Percentiles rank a stretch among this genome's conserved stretches.
phyloP scores from a whole-genome alignment of 257 asterid genomes.

The Mitragyna speciosa region DNA sequence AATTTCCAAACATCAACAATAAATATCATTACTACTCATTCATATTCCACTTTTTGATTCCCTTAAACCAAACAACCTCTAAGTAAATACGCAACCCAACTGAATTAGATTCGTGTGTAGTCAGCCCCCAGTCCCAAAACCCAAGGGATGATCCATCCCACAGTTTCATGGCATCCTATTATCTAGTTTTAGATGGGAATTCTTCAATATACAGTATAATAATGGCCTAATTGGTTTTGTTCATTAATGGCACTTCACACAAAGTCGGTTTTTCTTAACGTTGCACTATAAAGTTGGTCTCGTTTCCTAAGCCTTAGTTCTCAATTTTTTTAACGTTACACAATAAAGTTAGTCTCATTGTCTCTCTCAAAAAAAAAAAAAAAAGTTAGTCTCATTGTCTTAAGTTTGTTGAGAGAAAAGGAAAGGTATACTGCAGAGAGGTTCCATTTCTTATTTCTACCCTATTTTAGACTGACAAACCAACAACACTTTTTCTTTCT shows the following conservation, averaged over 20 bases:
- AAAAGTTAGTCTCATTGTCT: neutral
- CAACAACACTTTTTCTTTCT: slow-evolving; percentile 1
- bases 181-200: neutral
- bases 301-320: too few species aligned
- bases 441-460: slow-evolving; percentile 10
- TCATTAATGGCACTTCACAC: neutral
- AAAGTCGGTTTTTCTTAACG: neutral
- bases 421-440: slow-evolving; percentile 45
- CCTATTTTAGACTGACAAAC: slow-evolving; percentile 1
- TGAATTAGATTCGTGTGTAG: too few species aligned
- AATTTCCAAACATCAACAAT: too few species aligned
- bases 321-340: neutral
- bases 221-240: neutral
- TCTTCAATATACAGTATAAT: neutral
- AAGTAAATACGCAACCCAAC: too few species aligned
- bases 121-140: neutral
- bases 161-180: too few species aligned
- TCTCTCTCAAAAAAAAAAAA: too few species aligned
- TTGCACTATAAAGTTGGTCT: neutral
- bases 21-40: too few species aligned
- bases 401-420: slow-evolving; percentile 47
- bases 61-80: too few species aligned
- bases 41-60: too few species aligned
- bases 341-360: too few species aligned
- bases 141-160: neutral